These are phyloP conservation scores for Trypanosoma boissoni DNA, from an alignment of 208 protist genomes.

Conservation along the genomic window DNA sequence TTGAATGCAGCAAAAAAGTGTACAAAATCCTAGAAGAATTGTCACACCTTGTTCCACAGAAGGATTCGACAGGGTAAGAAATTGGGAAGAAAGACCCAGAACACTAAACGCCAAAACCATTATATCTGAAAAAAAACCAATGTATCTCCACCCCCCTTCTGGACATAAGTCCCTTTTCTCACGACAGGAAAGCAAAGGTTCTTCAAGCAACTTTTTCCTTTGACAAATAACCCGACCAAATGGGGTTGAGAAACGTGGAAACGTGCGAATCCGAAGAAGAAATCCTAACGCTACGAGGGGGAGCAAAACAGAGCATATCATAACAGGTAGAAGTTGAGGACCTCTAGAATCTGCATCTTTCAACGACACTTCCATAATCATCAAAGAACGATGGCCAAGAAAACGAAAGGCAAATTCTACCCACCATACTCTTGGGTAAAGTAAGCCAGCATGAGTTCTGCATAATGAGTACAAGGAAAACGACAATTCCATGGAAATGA, in stretches of 20 bases:
- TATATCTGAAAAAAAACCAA: constrained; percentile 42
- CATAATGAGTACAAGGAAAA: constrained; percentile 39
- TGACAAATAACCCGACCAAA: neutral
- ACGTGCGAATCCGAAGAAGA: constrained; percentile 22
- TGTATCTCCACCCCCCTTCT: constrained; percentile 32
- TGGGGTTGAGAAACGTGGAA: neutral
- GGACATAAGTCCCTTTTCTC: neutral
- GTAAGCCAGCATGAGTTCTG: constrained; percentile 19
- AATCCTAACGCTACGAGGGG: constrained; percentile 21
- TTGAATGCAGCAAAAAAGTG: constrained; percentile 36
- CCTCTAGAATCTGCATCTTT: constrained; percentile 11
- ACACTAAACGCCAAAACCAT: constrained; percentile 35
- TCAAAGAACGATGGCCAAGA: constrained; percentile 39
- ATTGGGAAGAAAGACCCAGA: constrained; percentile 30
- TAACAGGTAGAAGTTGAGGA: constrained; percentile 23
- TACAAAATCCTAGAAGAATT: constrained; percentile 46
- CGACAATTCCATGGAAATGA: constrained; percentile 29
- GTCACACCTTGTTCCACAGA: constrained; percentile 38
- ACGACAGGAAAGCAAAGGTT: neutral
- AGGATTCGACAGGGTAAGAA: constrained; percentile 17
- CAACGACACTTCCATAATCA: constrained; percentile 32
- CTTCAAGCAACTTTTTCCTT: neutral
- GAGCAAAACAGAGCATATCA: constrained; percentile 24
- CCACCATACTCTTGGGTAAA: constrained; percentile 33
- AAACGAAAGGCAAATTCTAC: constrained; percentile 37